These are phyloP conservation scores for Nothophytophthora sp. DNA, from an alignment of 352 stramenopile genomes.

Conservation along the genomic window DNA sequence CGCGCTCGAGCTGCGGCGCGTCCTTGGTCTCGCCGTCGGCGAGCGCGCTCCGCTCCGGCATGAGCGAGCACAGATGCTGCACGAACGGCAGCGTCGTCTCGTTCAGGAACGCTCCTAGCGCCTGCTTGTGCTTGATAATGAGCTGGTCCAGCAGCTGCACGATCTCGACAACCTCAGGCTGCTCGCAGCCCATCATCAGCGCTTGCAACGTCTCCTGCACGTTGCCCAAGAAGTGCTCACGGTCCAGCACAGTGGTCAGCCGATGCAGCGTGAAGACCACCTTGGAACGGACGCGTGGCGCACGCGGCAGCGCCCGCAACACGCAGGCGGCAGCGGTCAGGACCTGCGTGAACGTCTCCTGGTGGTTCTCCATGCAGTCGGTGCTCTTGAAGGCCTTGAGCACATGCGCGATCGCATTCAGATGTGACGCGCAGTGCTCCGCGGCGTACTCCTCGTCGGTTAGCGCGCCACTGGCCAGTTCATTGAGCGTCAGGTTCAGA, in stretches of 20 bases:
- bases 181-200: conserved; percentile 66
- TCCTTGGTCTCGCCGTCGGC: conserved; percentile 66
- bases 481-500: conserved; percentile 58
- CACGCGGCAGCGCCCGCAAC: conserved; percentile 47
- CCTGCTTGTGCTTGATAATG: conserved; percentile 85
- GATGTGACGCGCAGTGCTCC: conserved; percentile 52
- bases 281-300: conserved; percentile 69
- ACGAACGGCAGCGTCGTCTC: conserved; percentile 68
- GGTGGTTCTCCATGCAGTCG: conserved; percentile 72
- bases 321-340: conserved; percentile 63
- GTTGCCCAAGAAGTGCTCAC: conserved; percentile 67
- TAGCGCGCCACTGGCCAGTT: conserved; percentile 27
- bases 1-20: conserved; percentile 70
- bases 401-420: conserved; percentile 83
- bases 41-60: conserved; percentile 54
- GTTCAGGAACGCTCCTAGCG: conserved; percentile 68
- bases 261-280: conserved; percentile 83
- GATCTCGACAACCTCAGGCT: conserved; percentile 73
- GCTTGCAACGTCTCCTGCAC: conserved; percentile 57
- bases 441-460: conserved; percentile 45
- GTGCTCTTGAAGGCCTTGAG: conserved; percentile 82
- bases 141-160: conserved; percentile 86
- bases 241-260: conserved; percentile 71
- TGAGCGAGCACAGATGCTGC: conserved; percentile 66
- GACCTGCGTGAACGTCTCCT: conserved; percentile 77